Percentiles rank a stretch among this genome's conserved stretches.
These are phyloP conservation scores for Breynia disticha DNA, from an alignment of 441 rosid genomes.

Conservation along the genomic window DNA sequence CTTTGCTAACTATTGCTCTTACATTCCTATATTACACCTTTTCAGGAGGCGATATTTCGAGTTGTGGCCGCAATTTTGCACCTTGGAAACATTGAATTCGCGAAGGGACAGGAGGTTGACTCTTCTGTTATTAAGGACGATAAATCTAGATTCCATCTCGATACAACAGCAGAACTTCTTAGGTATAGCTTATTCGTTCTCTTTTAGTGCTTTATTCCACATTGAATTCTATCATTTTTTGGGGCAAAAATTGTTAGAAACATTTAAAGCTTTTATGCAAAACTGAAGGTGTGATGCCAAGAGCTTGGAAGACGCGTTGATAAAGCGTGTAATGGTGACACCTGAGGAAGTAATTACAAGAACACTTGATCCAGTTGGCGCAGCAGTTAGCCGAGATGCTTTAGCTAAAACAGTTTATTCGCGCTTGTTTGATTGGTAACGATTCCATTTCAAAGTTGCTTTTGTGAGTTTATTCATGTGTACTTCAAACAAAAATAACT, in stretches of 20 bases:
- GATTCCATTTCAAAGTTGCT: slow-evolving; percentile 10
- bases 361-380: slow-evolving; percentile 90
- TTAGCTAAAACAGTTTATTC: slow-evolving; percentile 94
- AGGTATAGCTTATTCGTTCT: slow-evolving; percentile 31
- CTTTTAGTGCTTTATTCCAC: slow-evolving; percentile 7
- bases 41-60: slow-evolving; percentile 91
- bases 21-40: slow-evolving; percentile 17
- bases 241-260: slow-evolving; percentile 8
- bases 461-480: slow-evolving; percentile 1
- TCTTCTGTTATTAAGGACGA: slow-evolving; percentile 94
- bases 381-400: slow-evolving; percentile 91
- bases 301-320: slow-evolving; percentile 92
- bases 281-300: slow-evolving; percentile 74
- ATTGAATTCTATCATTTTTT: slow-evolving; percentile 6
- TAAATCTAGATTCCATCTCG: slow-evolving; percentile 80
- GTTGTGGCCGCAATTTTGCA: slow-evolving; percentile 97
- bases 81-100: slow-evolving; percentile 89
- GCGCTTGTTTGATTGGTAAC: slow-evolving; percentile 97
- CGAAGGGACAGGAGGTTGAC: slow-evolving; percentile 83
- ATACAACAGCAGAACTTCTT: slow-evolving; percentile 77
- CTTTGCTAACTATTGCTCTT: slow-evolving; percentile 14
- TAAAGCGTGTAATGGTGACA: slow-evolving; percentile 99
- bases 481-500: neutral
- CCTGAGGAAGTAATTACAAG: slow-evolving; percentile 99
- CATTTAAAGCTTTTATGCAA: slow-evolving; percentile 8